Evolutionary conservation across 208 protist genomes (phyloP), one percentile per base, ranked within the genome.

Genomic region (Jaenimonas drosophilae): DNA sequence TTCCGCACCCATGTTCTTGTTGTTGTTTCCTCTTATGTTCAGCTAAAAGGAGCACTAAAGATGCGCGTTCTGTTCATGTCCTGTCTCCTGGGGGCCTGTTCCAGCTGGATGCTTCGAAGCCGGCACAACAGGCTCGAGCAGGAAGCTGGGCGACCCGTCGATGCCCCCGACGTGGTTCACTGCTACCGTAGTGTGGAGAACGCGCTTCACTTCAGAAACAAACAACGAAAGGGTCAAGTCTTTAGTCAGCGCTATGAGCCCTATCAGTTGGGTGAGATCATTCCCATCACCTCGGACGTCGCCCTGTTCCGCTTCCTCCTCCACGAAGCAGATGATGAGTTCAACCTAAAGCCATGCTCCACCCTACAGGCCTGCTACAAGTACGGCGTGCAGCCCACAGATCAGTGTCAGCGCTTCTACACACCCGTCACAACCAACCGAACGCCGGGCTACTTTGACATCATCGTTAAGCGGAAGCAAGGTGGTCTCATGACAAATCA

Each of bases 341-440:
- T 92, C 50, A 87, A 86, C 50, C 59, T 92, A 26, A 80, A 74
- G 58, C 79, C 84, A 0, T 91, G 83, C 60, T 83, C 71, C 23
- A 92, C 80, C 7, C 61, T 95, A 19, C 80, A 92, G 63, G 80
- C 83, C 29, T 88, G 83, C 55, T 89, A 87, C 76, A 91, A 91
- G 58, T 83, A 84, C 44, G 81, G 87, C 30, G 74, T 83, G 32
- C 81, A 92, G 52, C 70, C 73, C 6, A 81, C 57, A 20, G 81
- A 91, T 16, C 74, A 89, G 58, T 88, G 80, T 23, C 70, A 89
- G 28, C 83, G 89, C 49, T 90, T 89, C 54, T 96, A 96, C 63
- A 96, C 89, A 1, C 89, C 89, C 5, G 69, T 93, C 3, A 93
- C 84, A 7, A 55, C 76, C 4, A 91, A 91, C 37, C 76, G 76